Conservation (phyloP, 345 rosid species). For the Euphorbia peplus region DNA sequence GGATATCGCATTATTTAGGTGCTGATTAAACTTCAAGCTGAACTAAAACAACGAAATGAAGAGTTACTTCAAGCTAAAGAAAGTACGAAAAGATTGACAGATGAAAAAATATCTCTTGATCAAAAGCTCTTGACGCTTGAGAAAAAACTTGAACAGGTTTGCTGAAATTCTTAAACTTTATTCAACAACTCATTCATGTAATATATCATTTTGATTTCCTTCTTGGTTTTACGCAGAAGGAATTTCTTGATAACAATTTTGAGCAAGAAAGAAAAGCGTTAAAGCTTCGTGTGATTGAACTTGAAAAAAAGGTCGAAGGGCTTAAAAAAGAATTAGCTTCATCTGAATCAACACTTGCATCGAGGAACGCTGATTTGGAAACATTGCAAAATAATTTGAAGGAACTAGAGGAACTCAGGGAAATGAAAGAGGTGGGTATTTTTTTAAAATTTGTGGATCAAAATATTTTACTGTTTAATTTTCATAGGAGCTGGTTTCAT, state of each 20-base stretch:
- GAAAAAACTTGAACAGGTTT: slow-evolving; percentile 74
- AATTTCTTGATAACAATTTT: slow-evolving; percentile 45
- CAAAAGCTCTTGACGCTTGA: slow-evolving; percentile 58
- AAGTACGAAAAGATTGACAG: slow-evolving; percentile 41
- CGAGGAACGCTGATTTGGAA: slow-evolving; percentile 48
- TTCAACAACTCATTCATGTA: background rate
- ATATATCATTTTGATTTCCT: background rate
- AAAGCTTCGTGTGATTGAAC: slow-evolving; percentile 56
- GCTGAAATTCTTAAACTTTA: slow-evolving; percentile 5
- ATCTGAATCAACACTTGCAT: slow-evolving; percentile 51
- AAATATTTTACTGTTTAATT: background rate
- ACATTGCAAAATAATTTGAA: slow-evolving; percentile 61
- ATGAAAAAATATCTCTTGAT: slow-evolving; percentile 58
- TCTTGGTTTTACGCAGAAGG: slow-evolving; percentile 39
- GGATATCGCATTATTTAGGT: slow-evolving; percentile 37
- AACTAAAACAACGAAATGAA: slow-evolving; percentile 54
- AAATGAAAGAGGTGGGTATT: slow-evolving; percentile 82
- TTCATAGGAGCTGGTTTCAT: background rate
- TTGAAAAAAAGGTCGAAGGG: slow-evolving; percentile 61
- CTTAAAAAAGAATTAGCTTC: slow-evolving; percentile 47
- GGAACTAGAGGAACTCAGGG: slow-evolving; percentile 88
- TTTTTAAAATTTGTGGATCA: slow-evolving; percentile 3
- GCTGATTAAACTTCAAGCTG: slow-evolving; percentile 56
- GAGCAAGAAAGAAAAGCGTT: slow-evolving; percentile 65
- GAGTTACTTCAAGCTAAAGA: slow-evolving; percentile 56